Base-by-base conservation (phyloP, 176 grass and related monocot species). In the Oryza punctata region DNA sequence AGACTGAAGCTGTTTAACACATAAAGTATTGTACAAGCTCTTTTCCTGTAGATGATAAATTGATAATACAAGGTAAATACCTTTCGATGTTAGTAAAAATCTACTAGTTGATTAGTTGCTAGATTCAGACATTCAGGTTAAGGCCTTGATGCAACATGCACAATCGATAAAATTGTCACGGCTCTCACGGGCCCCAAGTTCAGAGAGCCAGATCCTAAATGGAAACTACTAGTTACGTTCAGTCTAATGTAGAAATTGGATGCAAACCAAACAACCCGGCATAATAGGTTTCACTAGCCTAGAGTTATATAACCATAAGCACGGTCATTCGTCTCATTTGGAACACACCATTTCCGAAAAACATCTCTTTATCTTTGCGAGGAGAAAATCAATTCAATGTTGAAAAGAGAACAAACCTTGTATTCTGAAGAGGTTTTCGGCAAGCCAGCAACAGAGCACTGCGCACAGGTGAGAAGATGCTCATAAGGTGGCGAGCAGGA, bases 401-500 rank as follows among this genome's bases (percentile, higher is more conserved):
- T 9, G 0, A 24, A 59, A 61, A 61, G n/a, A 3, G 10, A 61
- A 8, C 54, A 8, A 2, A 61, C 3, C 57, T 24, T 61, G 19
- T 24, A 61, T 24, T 61, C 57, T 24, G n/a, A 60, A 61, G 21
- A 61, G 19, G 21, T 59, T 59, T n/a, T 59, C 19, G n/a, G 65
- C 78, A 54, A 30, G 15, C 18, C 18, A 59, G 28, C 47, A 70
- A 43, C 41, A 76, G 9, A 9, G 29, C 15, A 70, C 40, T 15
- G 40, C 18, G 29, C 15, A 76, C 49, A n/a, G 40, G 11, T 37
- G 5, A 63, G 21, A 75, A 52, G 32, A 4, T 68, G 69, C 63
- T 85, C 78, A 82, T 73, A 59, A 60, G 44, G 74, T 65, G 7
- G 38, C 33, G 18, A 52, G 57, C 26, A 72, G 65, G 66, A 81